These are phyloP conservation scores for Begonia masoniana DNA, from an alignment of 306 rosid genomes.

Conservation along the genomic window DNA sequence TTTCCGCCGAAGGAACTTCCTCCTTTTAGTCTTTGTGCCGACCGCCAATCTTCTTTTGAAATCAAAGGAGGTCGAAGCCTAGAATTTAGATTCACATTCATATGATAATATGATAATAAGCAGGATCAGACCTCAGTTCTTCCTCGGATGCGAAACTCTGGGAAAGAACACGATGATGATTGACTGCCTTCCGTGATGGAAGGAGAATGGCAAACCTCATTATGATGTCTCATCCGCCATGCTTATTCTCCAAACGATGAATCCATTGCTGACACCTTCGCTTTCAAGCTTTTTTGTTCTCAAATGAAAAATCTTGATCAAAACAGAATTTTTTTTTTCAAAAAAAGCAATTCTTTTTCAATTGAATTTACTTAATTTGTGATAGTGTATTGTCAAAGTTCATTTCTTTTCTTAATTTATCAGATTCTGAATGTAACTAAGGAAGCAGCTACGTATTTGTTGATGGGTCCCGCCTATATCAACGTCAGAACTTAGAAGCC, in stretches of 20 bases:
- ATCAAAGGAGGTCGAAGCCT: conserved; percentile 78
- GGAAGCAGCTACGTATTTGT: no score
- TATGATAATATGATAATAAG: conserved; percentile 62
- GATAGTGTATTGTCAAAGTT: no score
- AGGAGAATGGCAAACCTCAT: neutral
- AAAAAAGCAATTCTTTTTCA: no score
- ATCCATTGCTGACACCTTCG: neutral
- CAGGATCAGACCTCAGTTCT: conserved; percentile 90
- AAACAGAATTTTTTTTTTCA: no score
- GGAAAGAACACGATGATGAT: neutral
- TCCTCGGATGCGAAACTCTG: conserved; percentile 49
- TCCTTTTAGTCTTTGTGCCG: conserved; percentile 56
- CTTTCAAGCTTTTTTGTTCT: neutral
- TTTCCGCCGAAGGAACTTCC: conserved; percentile 55
- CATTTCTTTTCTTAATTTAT: no score
- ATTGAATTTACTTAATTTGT: no score
- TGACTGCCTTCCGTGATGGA: neutral
- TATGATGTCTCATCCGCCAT: neutral
- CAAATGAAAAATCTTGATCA: neutral
- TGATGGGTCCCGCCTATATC: no score
- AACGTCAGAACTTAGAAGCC: neutral
- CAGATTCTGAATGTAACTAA: no score
- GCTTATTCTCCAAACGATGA: neutral
- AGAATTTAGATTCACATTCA: conserved; percentile 78
- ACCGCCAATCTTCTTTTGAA: conserved; percentile 90